Percentiles rank a stretch among this genome's conserved stretches.
These are phyloP conservation scores for Hippophae gyantsensis DNA, from an alignment of 306 rosid genomes.

Conservation along the genomic window DNA sequence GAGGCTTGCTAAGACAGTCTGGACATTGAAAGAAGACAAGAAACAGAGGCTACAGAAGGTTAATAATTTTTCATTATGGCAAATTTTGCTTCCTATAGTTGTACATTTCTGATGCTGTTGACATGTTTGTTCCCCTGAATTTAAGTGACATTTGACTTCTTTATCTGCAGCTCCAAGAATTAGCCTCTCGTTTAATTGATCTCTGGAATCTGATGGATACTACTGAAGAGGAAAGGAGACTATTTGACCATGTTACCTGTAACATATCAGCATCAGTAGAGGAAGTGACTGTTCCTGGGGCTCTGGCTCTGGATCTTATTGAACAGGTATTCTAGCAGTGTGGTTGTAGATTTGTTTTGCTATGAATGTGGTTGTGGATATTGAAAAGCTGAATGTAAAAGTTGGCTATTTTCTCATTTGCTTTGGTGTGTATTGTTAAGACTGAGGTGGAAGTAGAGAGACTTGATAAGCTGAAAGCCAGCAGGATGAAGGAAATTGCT, in stretches of 20 bases:
- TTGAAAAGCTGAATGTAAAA: constrained; percentile 1
- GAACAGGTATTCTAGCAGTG: constrained; percentile 54
- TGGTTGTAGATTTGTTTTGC: constrained; percentile 4
- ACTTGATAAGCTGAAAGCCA: constrained; percentile 90
- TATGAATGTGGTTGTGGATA: too few species aligned
- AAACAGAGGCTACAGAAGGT: constrained; percentile 76
- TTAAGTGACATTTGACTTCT: constrained; percentile 10
- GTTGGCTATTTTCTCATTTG: constrained; percentile 14
- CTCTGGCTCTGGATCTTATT: constrained; percentile 87
- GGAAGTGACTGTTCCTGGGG: constrained; percentile 93
- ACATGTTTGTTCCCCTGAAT: not conserved
- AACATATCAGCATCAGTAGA: constrained; percentile 92
- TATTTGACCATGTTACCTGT: constrained; percentile 92
- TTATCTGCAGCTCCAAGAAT: constrained; percentile 81
- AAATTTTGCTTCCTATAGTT: not conserved
- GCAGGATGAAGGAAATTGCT: constrained; percentile 99
- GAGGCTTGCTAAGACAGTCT: constrained; percentile 72
- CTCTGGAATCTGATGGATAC: constrained; percentile 99
- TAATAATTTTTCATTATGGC: constrained; percentile 8
- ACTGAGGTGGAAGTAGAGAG: constrained; percentile 99
- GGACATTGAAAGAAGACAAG: constrained; percentile 63
- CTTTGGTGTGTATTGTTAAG: constrained; percentile 27
- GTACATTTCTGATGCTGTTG: not conserved
- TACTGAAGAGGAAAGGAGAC: constrained; percentile 68
- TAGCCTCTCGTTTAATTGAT: constrained; percentile 81